Percentiles rank a stretch among this genome's conserved stretches.
Evolutionary conservation across 2,329 filamentous ascomycete genomes (phyloP).

Genomic region (Claviceps purpurea): DNA sequence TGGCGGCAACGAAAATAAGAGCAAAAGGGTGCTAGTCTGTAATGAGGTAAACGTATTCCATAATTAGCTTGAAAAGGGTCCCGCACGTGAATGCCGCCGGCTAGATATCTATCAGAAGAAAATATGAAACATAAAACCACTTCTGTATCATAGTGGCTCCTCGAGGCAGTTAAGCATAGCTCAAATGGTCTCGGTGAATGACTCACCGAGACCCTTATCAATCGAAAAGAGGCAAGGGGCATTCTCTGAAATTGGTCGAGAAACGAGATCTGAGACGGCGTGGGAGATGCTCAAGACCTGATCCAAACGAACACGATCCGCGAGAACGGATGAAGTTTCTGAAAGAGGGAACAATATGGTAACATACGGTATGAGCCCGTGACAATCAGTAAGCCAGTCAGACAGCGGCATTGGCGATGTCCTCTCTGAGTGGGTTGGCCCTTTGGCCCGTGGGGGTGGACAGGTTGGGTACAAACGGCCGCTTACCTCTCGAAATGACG

Average conservation of each 20-base stretch:
- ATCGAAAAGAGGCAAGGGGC: neutral
- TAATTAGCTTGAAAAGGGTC: no score
- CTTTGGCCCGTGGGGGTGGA: neutral
- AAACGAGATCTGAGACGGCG: no score
- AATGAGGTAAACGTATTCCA: no score
- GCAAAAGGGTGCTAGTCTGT: no score
- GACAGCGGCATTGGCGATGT: neutral
- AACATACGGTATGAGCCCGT: no score
- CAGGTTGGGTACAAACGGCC: constrained; percentile 6
- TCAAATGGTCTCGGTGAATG: neutral
- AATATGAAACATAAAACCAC: no score
- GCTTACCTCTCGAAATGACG: neutral
- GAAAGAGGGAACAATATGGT: neutral
- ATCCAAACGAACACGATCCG: neutral
- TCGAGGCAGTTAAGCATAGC: neutral
- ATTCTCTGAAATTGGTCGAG: no score
- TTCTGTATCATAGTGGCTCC: neutral
- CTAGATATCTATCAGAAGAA: neutral
- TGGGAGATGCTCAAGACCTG: neutral
- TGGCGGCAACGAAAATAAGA: no score
- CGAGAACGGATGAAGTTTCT: neutral
- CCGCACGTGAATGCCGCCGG: neutral
- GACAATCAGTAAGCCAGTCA: no score
- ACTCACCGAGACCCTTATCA: neutral
- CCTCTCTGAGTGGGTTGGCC: neutral